Evolutionary conservation across 352 stramenopile species (phyloP).

Genomic region (Globisporangium carolinianum): DNA sequence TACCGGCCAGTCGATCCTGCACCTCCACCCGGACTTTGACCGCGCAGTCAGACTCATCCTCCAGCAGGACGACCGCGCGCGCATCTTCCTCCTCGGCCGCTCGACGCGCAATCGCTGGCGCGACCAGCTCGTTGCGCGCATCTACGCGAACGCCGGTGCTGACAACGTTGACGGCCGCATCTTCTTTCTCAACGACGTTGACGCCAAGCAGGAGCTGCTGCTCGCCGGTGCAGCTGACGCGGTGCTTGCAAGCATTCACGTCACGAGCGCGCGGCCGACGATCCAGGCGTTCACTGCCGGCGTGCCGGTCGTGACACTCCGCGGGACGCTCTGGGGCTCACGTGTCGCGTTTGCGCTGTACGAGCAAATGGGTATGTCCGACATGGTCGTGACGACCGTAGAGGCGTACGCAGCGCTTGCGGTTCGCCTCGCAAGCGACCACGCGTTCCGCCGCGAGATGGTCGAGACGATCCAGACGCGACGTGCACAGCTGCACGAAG

Average conservation of each 20-base stretch:
- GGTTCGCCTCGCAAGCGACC: slow-evolving; percentile 40
- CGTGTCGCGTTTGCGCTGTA: slow-evolving; percentile 63
- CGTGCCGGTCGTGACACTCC: slow-evolving; percentile 58
- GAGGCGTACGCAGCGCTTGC: slow-evolving; percentile 49
- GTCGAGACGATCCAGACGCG: slow-evolving; percentile 30
- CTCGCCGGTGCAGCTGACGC: slow-evolving; percentile 48
- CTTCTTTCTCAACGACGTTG: slow-evolving; percentile 55
- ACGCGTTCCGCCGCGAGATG: slow-evolving; percentile 37
- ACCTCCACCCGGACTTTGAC: slow-evolving; percentile 74
- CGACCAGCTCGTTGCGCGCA: slow-evolving; percentile 32
- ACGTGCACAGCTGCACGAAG: slow-evolving; percentile 33
- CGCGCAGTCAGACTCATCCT: slow-evolving; percentile 38
- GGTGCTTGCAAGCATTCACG: slow-evolving; percentile 48
- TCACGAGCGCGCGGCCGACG: slow-evolving; percentile 36
- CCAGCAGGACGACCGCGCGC: slow-evolving; percentile 31
- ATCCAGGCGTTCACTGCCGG: slow-evolving; percentile 55
- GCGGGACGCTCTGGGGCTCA: slow-evolving; percentile 48
- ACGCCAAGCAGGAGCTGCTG: slow-evolving; percentile 41
- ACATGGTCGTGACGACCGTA: slow-evolving; percentile 36
- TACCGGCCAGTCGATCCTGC: slow-evolving; percentile 61
- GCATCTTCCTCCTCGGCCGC: slow-evolving; percentile 52
- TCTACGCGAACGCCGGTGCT: slow-evolving; percentile 21
- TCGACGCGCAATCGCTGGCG: slow-evolving; percentile 54
- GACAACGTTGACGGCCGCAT: slow-evolving; percentile 22
- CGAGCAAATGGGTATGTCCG: slow-evolving; percentile 50